Evolutionary conservation across 179 eudicot species (phyloP).

Genomic region (Beta lomatogona): DNA sequence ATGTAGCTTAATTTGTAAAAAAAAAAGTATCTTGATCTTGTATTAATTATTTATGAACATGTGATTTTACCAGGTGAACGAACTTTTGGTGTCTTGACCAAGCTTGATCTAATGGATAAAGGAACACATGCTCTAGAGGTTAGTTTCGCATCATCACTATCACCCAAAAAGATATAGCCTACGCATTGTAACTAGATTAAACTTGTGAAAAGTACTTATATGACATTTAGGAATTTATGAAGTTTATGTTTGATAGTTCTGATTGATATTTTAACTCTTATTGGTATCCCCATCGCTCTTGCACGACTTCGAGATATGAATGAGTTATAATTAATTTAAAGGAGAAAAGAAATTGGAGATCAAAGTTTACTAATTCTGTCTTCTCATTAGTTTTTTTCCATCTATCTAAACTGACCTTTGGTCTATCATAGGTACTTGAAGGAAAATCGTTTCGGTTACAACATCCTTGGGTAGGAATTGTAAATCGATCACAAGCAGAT

Average conservation of each 20-base stretch:
- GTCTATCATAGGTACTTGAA: conserved; percentile 60
- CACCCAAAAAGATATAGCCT: not conserved
- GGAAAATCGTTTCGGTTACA: conserved; percentile 61
- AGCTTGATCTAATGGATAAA: conserved; percentile 81
- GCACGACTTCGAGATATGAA: too few species aligned
- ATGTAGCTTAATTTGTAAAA: not conserved
- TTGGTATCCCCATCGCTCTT: too few species aligned
- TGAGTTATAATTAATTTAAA: too few species aligned
- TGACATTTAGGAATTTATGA: too few species aligned
- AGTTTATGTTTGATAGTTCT: too few species aligned
- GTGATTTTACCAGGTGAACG: conserved; percentile 47
- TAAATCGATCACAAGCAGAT: conserved; percentile 75
- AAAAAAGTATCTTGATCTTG: not conserved
- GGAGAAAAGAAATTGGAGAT: too few species aligned
- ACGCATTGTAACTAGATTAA: too few species aligned
- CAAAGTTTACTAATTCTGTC: too few species aligned
- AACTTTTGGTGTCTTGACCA: conserved; percentile 80
- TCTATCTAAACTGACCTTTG: conserved; percentile 2
- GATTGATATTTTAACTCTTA: too few species aligned
- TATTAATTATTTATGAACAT: too few species aligned
- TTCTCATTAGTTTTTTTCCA: not conserved
- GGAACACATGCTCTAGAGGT: conserved; percentile 85
- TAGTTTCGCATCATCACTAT: not conserved
- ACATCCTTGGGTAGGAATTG: conserved; percentile 76
- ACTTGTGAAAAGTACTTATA: too few species aligned